Evolutionary conservation across 805 yeast genomes (phyloP).

Genomic region (Wickerhamiella kurtzmanii): DNA sequence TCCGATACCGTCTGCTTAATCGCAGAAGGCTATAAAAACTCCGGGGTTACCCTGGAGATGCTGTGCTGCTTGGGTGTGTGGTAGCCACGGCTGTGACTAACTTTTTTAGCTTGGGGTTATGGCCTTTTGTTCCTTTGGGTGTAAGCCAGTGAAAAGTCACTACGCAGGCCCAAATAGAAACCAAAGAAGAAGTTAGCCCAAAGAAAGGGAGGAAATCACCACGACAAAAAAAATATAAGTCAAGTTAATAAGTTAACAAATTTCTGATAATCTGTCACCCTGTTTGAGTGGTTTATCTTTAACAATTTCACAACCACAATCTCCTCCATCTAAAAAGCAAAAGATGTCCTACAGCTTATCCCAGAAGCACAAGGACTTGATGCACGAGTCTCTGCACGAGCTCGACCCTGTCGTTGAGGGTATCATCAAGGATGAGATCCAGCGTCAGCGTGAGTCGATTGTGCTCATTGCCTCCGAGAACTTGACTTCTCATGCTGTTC

Average conservation of each 20-base stretch:
- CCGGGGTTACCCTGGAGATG: too few species aligned
- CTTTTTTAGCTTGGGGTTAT: too few species aligned
- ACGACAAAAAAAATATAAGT: too few species aligned
- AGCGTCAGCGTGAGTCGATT: conserved; percentile 86
- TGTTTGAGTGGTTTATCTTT: background rate
- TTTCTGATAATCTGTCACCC: too few species aligned
- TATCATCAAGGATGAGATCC: conserved; percentile 52
- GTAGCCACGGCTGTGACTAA: background rate
- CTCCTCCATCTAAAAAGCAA: background rate
- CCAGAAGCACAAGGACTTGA: conserved; percentile 23
- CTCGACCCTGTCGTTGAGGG: conserved; percentile 30
- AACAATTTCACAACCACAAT: background rate
- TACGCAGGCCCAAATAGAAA: too few species aligned
- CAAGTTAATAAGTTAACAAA: too few species aligned
- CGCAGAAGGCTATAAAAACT: too few species aligned
- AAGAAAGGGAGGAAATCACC: too few species aligned
- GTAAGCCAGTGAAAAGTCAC: background rate
- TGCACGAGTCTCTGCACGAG: conserved; percentile 16
- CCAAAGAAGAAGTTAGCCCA: too few species aligned
- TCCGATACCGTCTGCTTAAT: too few species aligned
- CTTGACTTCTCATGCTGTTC: conserved; percentile 90
- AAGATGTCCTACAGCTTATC: conserved; percentile 24
- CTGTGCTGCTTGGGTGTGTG: background rate
- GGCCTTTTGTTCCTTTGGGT: too few species aligned
- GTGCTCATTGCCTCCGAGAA: conserved; percentile 94